Evolutionary conservation across 192 early-diverging fungal species (phyloP).

Genomic region (Coemansia sp.): DNA sequence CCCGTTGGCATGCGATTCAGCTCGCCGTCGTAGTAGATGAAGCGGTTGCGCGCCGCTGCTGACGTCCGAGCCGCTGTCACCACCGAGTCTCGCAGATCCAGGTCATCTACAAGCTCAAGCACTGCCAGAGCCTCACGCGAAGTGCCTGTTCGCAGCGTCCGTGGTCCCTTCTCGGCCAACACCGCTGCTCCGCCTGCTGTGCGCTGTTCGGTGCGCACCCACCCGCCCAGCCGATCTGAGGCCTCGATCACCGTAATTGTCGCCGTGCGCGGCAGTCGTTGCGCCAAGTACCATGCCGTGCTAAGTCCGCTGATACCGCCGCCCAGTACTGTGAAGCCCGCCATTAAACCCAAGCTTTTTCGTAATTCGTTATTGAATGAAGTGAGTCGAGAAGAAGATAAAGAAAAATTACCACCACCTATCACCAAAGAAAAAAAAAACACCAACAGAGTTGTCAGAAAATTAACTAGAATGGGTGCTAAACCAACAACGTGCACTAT

Average conservation of each 20-base stretch:
- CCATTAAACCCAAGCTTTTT: slow-evolving; percentile 16
- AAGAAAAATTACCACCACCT: neutral
- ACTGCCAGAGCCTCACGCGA: slow-evolving; percentile 66
- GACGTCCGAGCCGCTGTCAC: slow-evolving; percentile 64
- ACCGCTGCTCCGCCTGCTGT: slow-evolving; percentile 38
- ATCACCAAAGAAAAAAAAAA: neutral
- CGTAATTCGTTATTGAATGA: neutral
- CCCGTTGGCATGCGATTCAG: slow-evolving; percentile 72
- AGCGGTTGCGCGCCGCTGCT: slow-evolving; percentile 79
- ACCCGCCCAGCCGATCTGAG: slow-evolving; percentile 76
- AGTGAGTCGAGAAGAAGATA: neutral
- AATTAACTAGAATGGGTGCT: too few species aligned
- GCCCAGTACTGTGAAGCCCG: slow-evolving; percentile 76
- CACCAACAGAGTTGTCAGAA: too few species aligned
- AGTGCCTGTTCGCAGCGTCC: slow-evolving; percentile 76
- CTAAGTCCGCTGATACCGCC: slow-evolving; percentile 91
- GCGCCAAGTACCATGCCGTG: slow-evolving; percentile 77
- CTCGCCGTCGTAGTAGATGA: slow-evolving; percentile 69
- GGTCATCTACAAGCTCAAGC: slow-evolving; percentile 75
- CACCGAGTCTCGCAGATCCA: slow-evolving; percentile 63
- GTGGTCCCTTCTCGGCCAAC: slow-evolving; percentile 79
- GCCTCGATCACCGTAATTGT: slow-evolving; percentile 76
- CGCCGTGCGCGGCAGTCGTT: slow-evolving; percentile 43
- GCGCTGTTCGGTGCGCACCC: slow-evolving; percentile 72
- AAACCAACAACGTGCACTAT: neutral